phyloP scores from a whole-genome alignment of 1,284 basidiomycete genomes.

The Cutaneotrichosporon cavernicola region DNA sequence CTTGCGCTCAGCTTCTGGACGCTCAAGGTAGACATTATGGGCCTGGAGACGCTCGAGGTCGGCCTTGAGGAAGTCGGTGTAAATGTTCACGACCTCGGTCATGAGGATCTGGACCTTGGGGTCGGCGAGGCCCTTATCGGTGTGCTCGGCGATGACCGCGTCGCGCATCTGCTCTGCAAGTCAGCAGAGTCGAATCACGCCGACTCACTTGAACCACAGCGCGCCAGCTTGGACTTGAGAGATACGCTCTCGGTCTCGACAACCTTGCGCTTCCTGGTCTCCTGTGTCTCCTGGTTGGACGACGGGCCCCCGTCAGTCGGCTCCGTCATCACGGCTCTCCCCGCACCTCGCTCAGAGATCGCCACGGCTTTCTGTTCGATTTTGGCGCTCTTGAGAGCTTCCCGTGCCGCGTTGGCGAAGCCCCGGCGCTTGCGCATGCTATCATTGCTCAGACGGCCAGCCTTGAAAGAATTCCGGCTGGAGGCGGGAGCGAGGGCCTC shows the following conservation, averaged over 20 bases:
- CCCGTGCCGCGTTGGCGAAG: not conserved
- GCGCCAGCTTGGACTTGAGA: slow-evolving; percentile 16
- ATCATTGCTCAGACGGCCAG: slow-evolving; percentile 13
- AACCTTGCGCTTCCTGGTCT: not conserved
- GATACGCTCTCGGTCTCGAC: not conserved
- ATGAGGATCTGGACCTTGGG: slow-evolving; percentile 63
- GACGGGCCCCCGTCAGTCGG: not conserved
- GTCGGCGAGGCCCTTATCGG: slow-evolving; percentile 57
- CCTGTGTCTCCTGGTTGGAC: not conserved
- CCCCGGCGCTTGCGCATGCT: slow-evolving; percentile 9
- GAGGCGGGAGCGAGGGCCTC: slow-evolving; percentile 27
- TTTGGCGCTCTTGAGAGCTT: not conserved
- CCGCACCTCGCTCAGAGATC: too few species aligned
- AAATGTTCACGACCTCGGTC: slow-evolving; percentile 63
- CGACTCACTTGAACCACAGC: slow-evolving; percentile 26
- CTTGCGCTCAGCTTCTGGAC: slow-evolving; percentile 39
- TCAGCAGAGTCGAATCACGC: not conserved
- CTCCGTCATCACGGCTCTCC: not conserved
- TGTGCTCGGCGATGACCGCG: slow-evolving; percentile 38
- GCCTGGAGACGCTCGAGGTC: slow-evolving; percentile 55
- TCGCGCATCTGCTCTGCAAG: slow-evolving; percentile 35
- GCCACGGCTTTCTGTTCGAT: not conserved
- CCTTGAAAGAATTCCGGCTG: not conserved
- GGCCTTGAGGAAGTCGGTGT: slow-evolving; percentile 58
- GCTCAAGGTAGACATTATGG: slow-evolving; percentile 27